A percentile compares a stretch with the other conserved stretches of the same genome.
Evolutionary conservation across 768 basidiomycete genomes (phyloP).

Genomic region (Cubamyces lactineus): DNA sequence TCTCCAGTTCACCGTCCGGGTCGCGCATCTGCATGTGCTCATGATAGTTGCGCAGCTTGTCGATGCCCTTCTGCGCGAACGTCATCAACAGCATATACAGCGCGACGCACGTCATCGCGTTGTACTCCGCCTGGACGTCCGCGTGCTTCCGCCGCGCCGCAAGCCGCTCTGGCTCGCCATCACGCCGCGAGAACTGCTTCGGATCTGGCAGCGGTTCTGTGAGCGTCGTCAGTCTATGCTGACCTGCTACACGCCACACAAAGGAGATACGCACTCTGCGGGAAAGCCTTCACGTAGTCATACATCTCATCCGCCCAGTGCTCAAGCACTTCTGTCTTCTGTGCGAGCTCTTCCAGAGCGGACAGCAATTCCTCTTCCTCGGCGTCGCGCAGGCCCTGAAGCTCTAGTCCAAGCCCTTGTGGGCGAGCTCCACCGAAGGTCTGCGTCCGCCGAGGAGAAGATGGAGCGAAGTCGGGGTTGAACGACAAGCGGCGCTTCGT

Average conservation of each 20-base stretch:
- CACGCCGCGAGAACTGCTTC: conserved; percentile 67
- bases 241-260: neutral
- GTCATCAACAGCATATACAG: conserved; percentile 91
- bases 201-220: conserved; percentile 84
- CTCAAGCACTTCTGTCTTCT: conserved; percentile 93
- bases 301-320: conserved; percentile 97
- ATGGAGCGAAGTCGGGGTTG: conserved; percentile 41
- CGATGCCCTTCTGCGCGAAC: conserved; percentile 92
- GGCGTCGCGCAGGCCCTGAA: conserved; percentile 55
- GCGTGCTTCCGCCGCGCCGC: conserved; percentile 71
- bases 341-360: conserved; percentile 84
- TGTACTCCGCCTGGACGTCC: conserved; percentile 79
- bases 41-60: conserved; percentile 75
- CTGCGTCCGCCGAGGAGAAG: conserved; percentile 61
- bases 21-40: conserved; percentile 82
- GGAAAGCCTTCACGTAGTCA: conserved; percentile 81
- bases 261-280: conserved; percentile 64
- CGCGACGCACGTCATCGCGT: conserved; percentile 84
- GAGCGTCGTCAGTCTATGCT: conserved; percentile 17
- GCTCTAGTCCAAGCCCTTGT: conserved; percentile 35
- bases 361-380: conserved; percentile 85
- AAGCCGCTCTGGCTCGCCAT: conserved; percentile 72
- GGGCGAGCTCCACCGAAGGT: conserved; percentile 44
- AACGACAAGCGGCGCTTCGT: conserved; percentile 43
- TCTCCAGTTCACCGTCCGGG: conserved; percentile 73